These are phyloP conservation scores for Sindora glabra DNA, from an alignment of 306 rosid species.

Conservation along the genomic window DNA sequence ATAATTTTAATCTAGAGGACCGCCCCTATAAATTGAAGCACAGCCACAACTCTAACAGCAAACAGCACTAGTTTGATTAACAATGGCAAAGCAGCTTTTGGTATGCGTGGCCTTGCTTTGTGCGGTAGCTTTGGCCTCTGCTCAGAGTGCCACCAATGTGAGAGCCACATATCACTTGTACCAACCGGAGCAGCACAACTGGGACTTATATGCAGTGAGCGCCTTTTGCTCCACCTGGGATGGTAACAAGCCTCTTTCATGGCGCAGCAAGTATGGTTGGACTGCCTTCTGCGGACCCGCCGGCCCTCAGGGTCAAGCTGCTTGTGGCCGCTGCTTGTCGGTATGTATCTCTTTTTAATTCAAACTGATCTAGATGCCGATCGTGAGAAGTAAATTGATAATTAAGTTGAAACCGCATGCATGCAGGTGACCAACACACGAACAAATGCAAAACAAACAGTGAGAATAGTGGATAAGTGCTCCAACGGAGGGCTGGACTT, in stretches of 20 bases:
- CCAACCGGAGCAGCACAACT: too few species aligned
- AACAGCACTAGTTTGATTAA: too few species aligned
- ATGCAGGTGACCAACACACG: slow-evolving; percentile 26
- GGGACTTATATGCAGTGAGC: too few species aligned
- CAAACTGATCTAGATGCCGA: too few species aligned
- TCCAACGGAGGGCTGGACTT: slow-evolving; percentile 48
- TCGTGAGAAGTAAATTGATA: too few species aligned
- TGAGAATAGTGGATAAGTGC: slow-evolving; percentile 60
- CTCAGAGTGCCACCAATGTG: slow-evolving; percentile 47
- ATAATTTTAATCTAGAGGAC: too few species aligned
- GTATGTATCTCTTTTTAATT: neutral
- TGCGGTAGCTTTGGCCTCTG: slow-evolving; percentile 20
- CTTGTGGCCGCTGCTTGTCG: slow-evolving; percentile 27
- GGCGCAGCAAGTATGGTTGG: slow-evolving; percentile 81
- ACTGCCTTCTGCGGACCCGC: slow-evolving; percentile 38
- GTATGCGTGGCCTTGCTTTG: neutral
- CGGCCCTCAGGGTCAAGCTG: slow-evolving; percentile 13
- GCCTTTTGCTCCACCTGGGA: slow-evolving; percentile 72
- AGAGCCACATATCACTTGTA: neutral
- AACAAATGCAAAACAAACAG: slow-evolving; percentile 29
- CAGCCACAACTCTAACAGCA: neutral
- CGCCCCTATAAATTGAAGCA: slow-evolving; percentile 15
- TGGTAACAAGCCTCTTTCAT: slow-evolving; percentile 44
- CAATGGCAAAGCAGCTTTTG: slow-evolving; percentile 22
- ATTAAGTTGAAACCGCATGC: neutral